Evolutionary conservation across 129 eudicot genomes (phyloP), one percentile per base, ranked within the genome.

Genomic region (Chrysanthemum seticuspe): DNA sequence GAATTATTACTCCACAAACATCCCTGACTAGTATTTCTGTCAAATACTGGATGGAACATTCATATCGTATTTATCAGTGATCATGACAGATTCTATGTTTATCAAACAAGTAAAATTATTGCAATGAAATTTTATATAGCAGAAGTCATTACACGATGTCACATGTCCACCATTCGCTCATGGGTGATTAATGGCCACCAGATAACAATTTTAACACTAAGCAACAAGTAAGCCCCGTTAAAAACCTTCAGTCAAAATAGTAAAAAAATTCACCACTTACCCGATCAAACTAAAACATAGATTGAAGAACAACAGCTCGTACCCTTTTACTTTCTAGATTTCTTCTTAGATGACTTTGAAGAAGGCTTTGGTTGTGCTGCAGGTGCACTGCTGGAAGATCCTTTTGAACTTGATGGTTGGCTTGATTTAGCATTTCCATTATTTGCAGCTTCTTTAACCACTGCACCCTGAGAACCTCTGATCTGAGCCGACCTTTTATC

Each of bases 401-500:
- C 96, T 81, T 85, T 89, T 6, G 87, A 74, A 74, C 45, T 85
- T 56, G 80, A 44, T 2, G 83, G 40, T 68, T 84, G 89, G 78
- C 53, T 87, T 21, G 96, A 77, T 70, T 92, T 92, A 5, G 77
- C 16, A 72, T 65, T 76, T 51, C 48, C 80, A 9, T 67, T 48
- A 64, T 66, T 68, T 2, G 75, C 74, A 50, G 79, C 74, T 51
- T 94, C 98, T 76, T 88, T 91, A 78, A 67, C 76, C 65, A 94
- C 96, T 6, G 98, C 86, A 75, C 98, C 97, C 80, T 94, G 98
- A 64, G 97, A 94, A 1, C 98, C 98, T 80, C 98, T 80, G 45
- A 87, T 66, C 65, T 89, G 95, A 75, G 96, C 97, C 6, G 85
- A 84, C 59, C 96, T 78, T 84, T 87, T 94, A 78, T 90, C 98